Evolutionary conservation across 2,329 filamentous ascomycete genomes (phyloP).

Genomic region (Immersiporthe knoxdaviesiana): DNA sequence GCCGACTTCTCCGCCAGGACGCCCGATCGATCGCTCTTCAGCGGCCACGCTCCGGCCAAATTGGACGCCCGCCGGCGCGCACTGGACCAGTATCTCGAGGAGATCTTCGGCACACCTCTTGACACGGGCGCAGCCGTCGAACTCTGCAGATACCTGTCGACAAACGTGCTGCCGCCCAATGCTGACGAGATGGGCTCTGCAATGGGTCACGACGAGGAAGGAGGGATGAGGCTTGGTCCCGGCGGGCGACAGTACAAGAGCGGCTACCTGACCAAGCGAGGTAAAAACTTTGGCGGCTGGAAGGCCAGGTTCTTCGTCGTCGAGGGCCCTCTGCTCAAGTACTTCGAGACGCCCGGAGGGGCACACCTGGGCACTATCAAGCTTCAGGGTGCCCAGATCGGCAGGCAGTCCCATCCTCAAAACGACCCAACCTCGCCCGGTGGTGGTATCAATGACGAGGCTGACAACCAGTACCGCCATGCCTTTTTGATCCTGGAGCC

Average conservation of each 20-base stretch:
- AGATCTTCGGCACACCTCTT: conserved; percentile 79
- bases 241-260: conserved; percentile 74
- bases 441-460: conserved; percentile 69
- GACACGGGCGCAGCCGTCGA: conserved; percentile 76
- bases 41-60: conserved; percentile 89
- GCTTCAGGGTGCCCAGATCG: conserved; percentile 86
- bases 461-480: conserved; percentile 93
- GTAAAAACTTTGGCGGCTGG: conserved; percentile 99
- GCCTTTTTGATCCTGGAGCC: conserved; percentile 94
- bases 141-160: conserved; percentile 86
- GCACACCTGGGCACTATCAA: conserved; percentile 93
- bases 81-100: conserved; percentile 83
- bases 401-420: conserved; percentile 77
- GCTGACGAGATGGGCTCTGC: conserved; percentile 56
- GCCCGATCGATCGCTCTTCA: conserved; percentile 86
- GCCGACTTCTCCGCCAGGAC: conserved; percentile 73
- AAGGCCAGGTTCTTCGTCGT: conserved; percentile 75
- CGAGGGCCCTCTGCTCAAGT: conserved; percentile 70
- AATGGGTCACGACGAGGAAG: conserved; percentile 23
- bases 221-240: conserved; percentile 52
- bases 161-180: conserved; percentile 64
- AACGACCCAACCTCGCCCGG: conserved; percentile 63
- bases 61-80: conserved; percentile 83
- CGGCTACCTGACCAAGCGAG: conserved; percentile 93
- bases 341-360: conserved; percentile 89